Conservation (phyloP, 176 grass and related monocot species). For the Oryza australiensis region DNA sequence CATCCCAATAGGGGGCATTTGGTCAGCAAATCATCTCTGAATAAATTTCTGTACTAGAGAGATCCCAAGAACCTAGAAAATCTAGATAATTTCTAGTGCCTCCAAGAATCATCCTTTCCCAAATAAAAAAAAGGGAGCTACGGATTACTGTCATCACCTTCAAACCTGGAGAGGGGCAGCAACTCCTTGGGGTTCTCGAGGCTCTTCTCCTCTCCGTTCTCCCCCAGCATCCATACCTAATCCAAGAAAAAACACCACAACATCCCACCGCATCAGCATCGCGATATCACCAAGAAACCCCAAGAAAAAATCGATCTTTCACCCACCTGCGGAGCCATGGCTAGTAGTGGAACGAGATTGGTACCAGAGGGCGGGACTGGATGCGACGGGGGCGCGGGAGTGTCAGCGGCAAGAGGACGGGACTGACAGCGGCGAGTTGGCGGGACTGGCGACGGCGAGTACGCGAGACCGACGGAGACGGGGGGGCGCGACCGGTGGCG, state of each 20-base stretch:
- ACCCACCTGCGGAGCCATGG: slow-evolving; percentile 36
- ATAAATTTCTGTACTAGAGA: background rate
- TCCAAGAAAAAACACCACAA: background rate
- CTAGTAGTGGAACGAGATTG: background rate
- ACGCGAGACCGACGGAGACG: too few species aligned
- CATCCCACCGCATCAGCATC: background rate
- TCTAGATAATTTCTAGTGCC: background rate
- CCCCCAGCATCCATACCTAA: slow-evolving; percentile 79
- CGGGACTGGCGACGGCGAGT: too few species aligned
- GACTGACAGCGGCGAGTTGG: too few species aligned
- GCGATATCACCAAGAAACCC: background rate
- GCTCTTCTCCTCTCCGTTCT: slow-evolving; percentile 56
- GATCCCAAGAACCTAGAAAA: background rate
- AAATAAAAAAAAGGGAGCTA: background rate
- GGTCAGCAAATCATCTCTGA: background rate
- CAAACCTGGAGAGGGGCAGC: slow-evolving; percentile 60
- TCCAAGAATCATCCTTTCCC: background rate
- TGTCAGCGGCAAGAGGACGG: too few species aligned
- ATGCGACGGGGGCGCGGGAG: too few species aligned
- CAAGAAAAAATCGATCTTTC: background rate
- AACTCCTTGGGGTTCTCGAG: slow-evolving; percentile 51
- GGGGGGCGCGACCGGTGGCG: too few species aligned
- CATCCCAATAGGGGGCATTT: background rate
- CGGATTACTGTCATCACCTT: slow-evolving; percentile 39
- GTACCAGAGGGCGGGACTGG: too few species aligned